Percentiles rank a stretch among this genome's conserved stretches.
phyloP scores from a whole-genome alignment of 768 basidiomycete genomes.

The Mycena alexandri region DNA sequence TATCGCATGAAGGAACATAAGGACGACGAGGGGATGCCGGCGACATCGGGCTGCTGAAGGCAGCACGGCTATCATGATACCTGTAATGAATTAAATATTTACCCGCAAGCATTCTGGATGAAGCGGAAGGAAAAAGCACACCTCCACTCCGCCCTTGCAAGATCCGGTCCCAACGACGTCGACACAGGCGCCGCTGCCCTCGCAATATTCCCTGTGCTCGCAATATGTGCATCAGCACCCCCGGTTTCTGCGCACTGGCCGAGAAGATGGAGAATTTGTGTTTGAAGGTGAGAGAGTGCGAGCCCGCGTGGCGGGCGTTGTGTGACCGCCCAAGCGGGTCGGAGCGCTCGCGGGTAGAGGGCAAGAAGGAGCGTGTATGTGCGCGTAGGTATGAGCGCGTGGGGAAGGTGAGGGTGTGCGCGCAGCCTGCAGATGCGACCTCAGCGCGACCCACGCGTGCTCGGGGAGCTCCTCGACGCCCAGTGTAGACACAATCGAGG shows the following conservation, averaged over 20 bases:
- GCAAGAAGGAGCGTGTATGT: background rate
- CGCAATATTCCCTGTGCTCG: conserved; percentile 73
- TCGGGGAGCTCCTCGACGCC: conserved; percentile 28
- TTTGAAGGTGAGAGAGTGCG: conserved; percentile 14
- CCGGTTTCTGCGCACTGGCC: too few species aligned
- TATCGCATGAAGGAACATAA: too few species aligned
- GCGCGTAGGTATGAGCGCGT: background rate
- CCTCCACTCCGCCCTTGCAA: conserved; percentile 72
- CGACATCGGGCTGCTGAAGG: background rate
- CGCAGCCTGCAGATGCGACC: background rate
- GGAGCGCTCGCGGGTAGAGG: conserved; percentile 4
- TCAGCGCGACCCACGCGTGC: conserved; percentile 25
- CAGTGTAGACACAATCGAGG: conserved; percentile 40
- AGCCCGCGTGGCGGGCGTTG: conserved; percentile 9
- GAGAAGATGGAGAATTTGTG: conserved; percentile 12
- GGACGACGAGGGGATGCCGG: too few species aligned
- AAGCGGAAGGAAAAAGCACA: too few species aligned
- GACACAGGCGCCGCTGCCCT: conserved; percentile 70
- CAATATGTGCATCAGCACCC: conserved; percentile 81
- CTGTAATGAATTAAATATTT: too few species aligned
- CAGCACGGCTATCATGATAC: conserved; percentile 51
- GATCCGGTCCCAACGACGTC: conserved; percentile 65
- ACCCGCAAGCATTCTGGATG: too few species aligned
- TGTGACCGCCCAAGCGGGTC: conserved; percentile 20
- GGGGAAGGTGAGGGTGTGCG: conserved; percentile 12